Evolutionary conservation across 768 basidiomycete genomes (phyloP).

Genomic region (Amyloporia xantha): DNA sequence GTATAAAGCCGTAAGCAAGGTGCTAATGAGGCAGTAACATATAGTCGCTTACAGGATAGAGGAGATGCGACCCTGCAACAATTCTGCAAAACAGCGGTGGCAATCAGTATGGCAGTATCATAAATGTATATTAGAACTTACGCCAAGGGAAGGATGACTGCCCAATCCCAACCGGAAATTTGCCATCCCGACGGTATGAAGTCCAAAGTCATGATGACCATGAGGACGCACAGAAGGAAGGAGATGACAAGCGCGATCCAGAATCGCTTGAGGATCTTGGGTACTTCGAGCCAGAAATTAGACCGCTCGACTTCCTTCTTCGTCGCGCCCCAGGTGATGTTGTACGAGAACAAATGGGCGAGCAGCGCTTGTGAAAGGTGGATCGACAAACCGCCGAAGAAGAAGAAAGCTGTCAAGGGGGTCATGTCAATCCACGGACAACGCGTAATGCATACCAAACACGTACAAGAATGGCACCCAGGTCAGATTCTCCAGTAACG

Average conservation of each 20-base stretch:
- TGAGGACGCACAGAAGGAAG: conserved; percentile 40
- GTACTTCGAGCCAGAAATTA: conserved; percentile 89
- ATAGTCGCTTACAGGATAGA: conserved; percentile 52
- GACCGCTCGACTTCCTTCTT: conserved; percentile 82
- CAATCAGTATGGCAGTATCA: not conserved
- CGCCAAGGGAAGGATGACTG: conserved; percentile 68
- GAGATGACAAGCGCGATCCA: conserved; percentile 57
- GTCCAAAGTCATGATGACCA: conserved; percentile 49
- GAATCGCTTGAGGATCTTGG: conserved; percentile 76
- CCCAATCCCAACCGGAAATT: conserved; percentile 60
- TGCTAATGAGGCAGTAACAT: conserved; percentile 22
- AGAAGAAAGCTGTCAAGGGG: conserved; percentile 35
- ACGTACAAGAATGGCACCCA: conserved; percentile 76
- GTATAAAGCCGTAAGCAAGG: not conserved
- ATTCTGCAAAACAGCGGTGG: conserved; percentile 27
- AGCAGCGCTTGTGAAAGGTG: conserved; percentile 48
- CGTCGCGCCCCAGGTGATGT: conserved; percentile 53
- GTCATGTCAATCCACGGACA: not conserved
- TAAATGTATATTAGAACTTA: conserved; percentile 22
- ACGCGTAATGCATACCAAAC: conserved; percentile 1
- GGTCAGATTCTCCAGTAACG: conserved; percentile 51
- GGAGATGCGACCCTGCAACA: conserved; percentile 57
- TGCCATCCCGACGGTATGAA: conserved; percentile 59
- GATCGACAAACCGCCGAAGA: conserved; percentile 51
- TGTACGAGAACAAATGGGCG: conserved; percentile 51